Evolutionary conservation across 257 asterid genomes (phyloP).

Genomic region (Sherardia arvensis): DNA sequence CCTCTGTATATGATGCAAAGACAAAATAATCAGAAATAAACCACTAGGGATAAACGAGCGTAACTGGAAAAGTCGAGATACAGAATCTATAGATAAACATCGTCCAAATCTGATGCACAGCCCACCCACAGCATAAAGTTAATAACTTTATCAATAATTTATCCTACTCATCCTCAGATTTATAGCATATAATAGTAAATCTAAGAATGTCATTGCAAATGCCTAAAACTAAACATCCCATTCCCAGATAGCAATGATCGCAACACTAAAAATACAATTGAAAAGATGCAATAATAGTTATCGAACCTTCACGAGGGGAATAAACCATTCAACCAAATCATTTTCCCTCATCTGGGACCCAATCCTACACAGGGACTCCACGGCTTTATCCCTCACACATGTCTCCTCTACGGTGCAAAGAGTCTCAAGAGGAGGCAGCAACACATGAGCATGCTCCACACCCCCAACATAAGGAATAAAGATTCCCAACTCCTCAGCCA

Average conservation of each 20-base stretch:
- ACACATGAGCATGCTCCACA: conserved; percentile 79
- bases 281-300: neutral
- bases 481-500: conserved; percentile 92
- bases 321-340: conserved; percentile 68
- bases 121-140: neutral
- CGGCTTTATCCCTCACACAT: conserved; percentile 92
- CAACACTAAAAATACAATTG: no score
- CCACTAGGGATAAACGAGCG: conserved; percentile 2
- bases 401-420: conserved; percentile 93
- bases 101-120: no score
- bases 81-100: neutral
- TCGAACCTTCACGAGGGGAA: conserved; percentile 81
- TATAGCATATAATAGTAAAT: neutral
- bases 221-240: neutral
- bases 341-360: conserved; percentile 92
- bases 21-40: neutral
- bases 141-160: neutral
- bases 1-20: conserved; percentile 41
- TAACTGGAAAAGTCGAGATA: neutral
- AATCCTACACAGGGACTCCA: conserved; percentile 81
- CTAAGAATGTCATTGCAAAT: neutral
- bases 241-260: neutral
- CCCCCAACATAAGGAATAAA: conserved; percentile 97
- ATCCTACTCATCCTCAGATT: neutral
- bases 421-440: conserved; percentile 84